Evolutionary conservation across 495 filamentous ascomycete species (phyloP).

Genomic region (Lepidopterella palustris): DNA sequence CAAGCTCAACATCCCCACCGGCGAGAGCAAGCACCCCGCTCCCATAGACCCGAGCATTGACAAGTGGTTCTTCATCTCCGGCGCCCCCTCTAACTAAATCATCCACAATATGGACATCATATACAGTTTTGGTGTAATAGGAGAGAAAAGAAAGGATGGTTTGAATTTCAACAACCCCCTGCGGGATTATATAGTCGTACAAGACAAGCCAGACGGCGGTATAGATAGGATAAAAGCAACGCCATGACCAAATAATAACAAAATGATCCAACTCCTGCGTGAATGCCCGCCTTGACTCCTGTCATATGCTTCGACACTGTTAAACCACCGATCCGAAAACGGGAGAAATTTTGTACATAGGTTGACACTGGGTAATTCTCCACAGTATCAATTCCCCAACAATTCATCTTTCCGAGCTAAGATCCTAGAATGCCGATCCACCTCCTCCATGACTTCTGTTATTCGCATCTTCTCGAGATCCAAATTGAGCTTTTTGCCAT

Average conservation of each 20-base stretch:
- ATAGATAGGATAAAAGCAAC: constrained; percentile 1
- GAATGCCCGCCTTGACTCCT: constrained; percentile 17
- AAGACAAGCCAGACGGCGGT: background rate
- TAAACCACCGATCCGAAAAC: no score
- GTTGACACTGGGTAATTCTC: no score
- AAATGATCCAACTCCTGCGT: background rate
- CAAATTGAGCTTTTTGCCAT: constrained; percentile 69
- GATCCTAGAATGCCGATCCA: constrained; percentile 77
- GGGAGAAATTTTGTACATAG: background rate
- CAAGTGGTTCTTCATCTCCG: constrained; percentile 99
- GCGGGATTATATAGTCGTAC: background rate
- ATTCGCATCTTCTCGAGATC: constrained; percentile 72
- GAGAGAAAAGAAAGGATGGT: background rate
- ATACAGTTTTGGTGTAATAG: background rate
- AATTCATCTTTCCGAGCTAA: constrained; percentile 78
- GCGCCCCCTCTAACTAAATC: constrained; percentile 53
- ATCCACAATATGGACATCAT: background rate
- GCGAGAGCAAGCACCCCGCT: constrained; percentile 72
- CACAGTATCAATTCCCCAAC: no score
- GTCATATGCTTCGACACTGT: no score
- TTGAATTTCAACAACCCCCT: background rate
- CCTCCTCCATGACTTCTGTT: constrained; percentile 79
- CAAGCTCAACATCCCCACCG: constrained; percentile 63
- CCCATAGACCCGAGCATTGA: constrained; percentile 95
- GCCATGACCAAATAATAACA: background rate